Percentiles rank a stretch among this genome's conserved stretches.
phyloP scores from a whole-genome alignment of 371 early-diverging fungal genomes.

The Mortierella sp. region DNA sequence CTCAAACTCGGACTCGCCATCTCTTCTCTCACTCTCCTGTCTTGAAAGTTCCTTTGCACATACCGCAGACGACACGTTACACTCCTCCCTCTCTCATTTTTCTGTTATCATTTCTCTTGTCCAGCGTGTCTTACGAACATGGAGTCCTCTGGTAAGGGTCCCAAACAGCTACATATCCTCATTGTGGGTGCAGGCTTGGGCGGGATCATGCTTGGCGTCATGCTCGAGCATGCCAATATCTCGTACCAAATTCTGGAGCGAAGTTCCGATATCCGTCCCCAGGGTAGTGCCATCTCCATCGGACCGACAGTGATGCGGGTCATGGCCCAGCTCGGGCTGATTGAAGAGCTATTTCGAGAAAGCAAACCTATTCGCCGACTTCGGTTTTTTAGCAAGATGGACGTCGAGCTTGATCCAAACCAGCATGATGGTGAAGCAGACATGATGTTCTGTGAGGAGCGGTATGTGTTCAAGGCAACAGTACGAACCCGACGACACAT shows the following conservation, averaged over 20 bases:
- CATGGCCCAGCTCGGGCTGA: slow-evolving; percentile 16
- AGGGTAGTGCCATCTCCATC: slow-evolving; percentile 15
- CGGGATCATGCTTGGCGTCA: slow-evolving; percentile 12
- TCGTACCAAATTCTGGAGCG: slow-evolving; percentile 19
- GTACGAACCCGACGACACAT: too few relatives aligned
- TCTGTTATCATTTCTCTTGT: too few relatives aligned
- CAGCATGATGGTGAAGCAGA: neutral
- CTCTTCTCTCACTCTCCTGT: too few relatives aligned
- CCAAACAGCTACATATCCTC: slow-evolving; percentile 2
- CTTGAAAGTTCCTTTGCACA: too few relatives aligned
- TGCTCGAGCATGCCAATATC: slow-evolving; percentile 19
- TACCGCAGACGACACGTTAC: too few relatives aligned
- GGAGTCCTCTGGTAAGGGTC: neutral
- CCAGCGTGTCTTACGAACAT: too few relatives aligned
- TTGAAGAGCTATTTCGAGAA: neutral
- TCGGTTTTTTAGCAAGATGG: slow-evolving; percentile 8
- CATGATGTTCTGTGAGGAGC: slow-evolving; percentile 21
- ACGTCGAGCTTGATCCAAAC: neutral
- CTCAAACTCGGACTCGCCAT: too few relatives aligned
- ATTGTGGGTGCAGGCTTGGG: slow-evolving; percentile 23
- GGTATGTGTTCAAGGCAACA: slow-evolving; percentile 7
- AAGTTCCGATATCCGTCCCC: neutral
- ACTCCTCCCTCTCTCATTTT: too few relatives aligned
- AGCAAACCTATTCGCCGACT: slow-evolving; percentile 7
- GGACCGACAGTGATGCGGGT: slow-evolving; percentile 14